Conservation (phyloP, 805 yeast species). For the Brettanomyces naardenensis region DNA sequence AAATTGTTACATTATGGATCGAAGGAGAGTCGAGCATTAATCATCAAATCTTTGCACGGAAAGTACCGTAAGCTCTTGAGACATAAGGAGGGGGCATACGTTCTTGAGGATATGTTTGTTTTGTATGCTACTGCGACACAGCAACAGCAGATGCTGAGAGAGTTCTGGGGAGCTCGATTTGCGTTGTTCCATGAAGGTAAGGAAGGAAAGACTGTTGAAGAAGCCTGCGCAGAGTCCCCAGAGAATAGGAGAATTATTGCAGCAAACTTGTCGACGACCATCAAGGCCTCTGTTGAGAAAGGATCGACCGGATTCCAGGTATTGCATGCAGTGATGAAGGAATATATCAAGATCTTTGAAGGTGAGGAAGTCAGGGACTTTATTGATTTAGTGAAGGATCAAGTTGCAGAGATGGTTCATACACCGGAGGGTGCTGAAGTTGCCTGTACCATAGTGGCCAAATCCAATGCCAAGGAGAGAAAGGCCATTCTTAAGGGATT, state of each 20-base stretch:
- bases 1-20: constrained; percentile 90
- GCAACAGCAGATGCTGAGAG: constrained; percentile 84
- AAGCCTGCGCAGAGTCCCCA: constrained; percentile 55
- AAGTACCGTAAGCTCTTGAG: constrained; percentile 85
- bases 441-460: constrained; percentile 71
- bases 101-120: constrained; percentile 85
- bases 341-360: constrained; percentile 67
- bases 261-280: constrained; percentile 71
- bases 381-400: constrained; percentile 77
- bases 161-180: constrained; percentile 94
- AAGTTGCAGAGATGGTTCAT: constrained; percentile 90
- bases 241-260: constrained; percentile 75
- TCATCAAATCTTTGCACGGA: constrained; percentile 84
- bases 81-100: constrained; percentile 97
- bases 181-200: constrained; percentile 76
- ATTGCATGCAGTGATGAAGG: constrained; percentile 93
- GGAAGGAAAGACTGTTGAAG: constrained; percentile 51
- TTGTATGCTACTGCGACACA: constrained; percentile 81
- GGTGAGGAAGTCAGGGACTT: constrained; percentile 69
- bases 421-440: constrained; percentile 93
- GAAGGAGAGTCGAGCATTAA: constrained; percentile 64
- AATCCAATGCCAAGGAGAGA: constrained; percentile 88
- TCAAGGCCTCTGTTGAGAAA: constrained; percentile 85
- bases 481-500: constrained; percentile 65
- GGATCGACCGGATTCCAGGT: constrained; percentile 96